Evolutionary conservation across 108 stramenopile species (phyloP).

Genomic region (Cyclotella cryptica): DNA sequence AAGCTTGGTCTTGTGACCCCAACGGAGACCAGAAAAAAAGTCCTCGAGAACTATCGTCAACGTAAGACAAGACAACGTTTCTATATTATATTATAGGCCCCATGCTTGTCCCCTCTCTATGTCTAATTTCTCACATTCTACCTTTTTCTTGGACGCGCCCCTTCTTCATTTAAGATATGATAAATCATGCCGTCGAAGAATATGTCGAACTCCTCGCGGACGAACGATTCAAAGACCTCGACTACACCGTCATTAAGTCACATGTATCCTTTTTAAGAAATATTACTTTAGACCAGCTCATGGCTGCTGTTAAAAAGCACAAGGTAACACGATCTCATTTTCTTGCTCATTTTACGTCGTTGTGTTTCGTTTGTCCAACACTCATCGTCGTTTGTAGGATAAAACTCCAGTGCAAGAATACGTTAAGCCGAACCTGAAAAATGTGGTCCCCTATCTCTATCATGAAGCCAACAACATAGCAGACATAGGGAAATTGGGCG

Average conservation of each 20-base stretch:
- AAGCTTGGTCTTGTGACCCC: conserved; percentile 67
- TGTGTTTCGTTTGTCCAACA: background rate
- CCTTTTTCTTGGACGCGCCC: conserved; percentile 17
- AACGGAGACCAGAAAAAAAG: conserved; percentile 53
- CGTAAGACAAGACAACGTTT: conserved; percentile 11
- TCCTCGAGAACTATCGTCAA: conserved; percentile 51
- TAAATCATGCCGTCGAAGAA: background rate
- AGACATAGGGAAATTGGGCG: conserved; percentile 1
- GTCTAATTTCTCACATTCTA: conserved; percentile 52
- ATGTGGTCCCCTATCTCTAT: conserved; percentile 59
- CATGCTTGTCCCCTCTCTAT: conserved; percentile 51
- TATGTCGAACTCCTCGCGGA: conserved; percentile 18
- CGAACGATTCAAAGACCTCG: background rate
- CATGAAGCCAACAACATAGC: background rate
- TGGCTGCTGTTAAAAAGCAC: conserved; percentile 53
- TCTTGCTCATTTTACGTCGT: background rate
- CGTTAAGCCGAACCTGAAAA: conserved; percentile 52
- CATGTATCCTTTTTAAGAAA: conserved; percentile 21
- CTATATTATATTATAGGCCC: no score
- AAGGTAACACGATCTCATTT: conserved; percentile 25
- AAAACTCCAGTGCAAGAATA: conserved; percentile 42
- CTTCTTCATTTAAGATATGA: conserved; percentile 1
- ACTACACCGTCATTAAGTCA: conserved; percentile 8
- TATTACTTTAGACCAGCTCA: conserved; percentile 57
- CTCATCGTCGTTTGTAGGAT: background rate